Evolutionary conservation across 2,329 filamentous ascomycete species (phyloP), one percentile per base, ranked within the genome.

Genomic region (Penicillium sp.): DNA sequence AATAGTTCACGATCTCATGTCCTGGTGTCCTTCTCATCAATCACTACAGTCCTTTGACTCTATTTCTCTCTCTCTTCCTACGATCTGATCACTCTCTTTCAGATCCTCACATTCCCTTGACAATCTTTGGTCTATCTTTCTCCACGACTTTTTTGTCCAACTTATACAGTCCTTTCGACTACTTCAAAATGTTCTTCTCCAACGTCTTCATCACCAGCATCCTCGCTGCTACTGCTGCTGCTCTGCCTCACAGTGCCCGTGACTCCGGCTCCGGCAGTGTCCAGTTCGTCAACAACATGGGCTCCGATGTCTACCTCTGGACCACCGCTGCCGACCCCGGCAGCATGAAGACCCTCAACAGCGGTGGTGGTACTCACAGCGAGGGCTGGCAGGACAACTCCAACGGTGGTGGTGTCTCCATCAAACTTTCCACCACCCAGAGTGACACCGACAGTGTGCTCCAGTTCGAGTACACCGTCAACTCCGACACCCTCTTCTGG

Each of bases 401-500:
- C 46, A 58, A 66, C 51, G 67, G 66, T 20, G 67, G 67, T 10
- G 67, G 66, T 44, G 55, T 68, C 52, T 69, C 66, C 25, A 66
- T 70, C 56, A 70, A 70, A 63, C 56, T 70, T 33, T 60, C 66
- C 35, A 59, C 61, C 47, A 45, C 53, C 25, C 10, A 56, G 43
- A 40, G 6, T 37, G 18, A 50, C 33, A 23, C 15, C 33, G 48
- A 54, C 28, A 55, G 49, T 15, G 58, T 61, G 4, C 55, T 61
- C 24, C 58, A 61, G 47, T 61, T 61, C 50, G 68, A 72, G 52
- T 72, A 72, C 61, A 71, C 67, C 38, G 50, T 62, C 24, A 39
- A 58, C 8, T 51, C 49, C 6, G 60, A 63, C 23, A 67, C 55
- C 6, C 59, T 72, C 38, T 71, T 50, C 62, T 72, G 68, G 65